phyloP scores from a whole-genome alignment of 2,329 filamentous ascomycete species.

The Ampelomyces quisqualis region DNA sequence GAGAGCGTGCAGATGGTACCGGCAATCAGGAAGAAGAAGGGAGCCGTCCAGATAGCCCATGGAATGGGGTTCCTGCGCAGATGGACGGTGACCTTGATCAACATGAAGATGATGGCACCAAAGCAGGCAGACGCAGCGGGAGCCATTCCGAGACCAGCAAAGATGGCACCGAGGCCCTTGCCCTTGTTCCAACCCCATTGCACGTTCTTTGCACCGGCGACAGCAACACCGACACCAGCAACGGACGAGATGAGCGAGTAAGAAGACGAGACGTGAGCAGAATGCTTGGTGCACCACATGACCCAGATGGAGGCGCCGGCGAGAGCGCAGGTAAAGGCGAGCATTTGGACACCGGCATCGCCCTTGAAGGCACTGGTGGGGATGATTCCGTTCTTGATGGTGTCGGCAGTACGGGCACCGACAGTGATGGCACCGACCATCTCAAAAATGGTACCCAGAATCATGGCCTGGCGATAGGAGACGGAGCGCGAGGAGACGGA shows the following conservation, averaged over 20 bases:
- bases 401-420: conserved; percentile 62
- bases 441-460: conserved; percentile 50
- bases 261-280: conserved; percentile 63
- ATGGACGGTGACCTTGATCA: conserved; percentile 72
- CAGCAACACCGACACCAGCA: conserved; percentile 53
- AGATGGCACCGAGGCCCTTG: conserved; percentile 64
- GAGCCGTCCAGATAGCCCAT: conserved; percentile 72
- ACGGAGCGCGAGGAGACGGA: conserved; percentile 78
- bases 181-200: conserved; percentile 64
- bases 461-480: conserved; percentile 63
- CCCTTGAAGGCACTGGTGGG: conserved; percentile 49
- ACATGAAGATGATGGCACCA: conserved; percentile 67
- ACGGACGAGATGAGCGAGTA: conserved; percentile 55
- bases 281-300: conserved; percentile 76
- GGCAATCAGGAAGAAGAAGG: conserved; percentile 76
- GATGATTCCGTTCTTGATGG: conserved; percentile 72
- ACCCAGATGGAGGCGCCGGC: conserved; percentile 70
- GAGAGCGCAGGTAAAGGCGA: conserved; percentile 60
- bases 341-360: conserved; percentile 52
- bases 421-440: conserved; percentile 51
- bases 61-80: conserved; percentile 68
- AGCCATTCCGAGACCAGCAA: conserved; percentile 68
- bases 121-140: conserved; percentile 67
- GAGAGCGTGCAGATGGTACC: conserved; percentile 73
- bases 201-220: conserved; percentile 57